Conservation (phyloP, 257 asterid species). For the Anisodus tanguticus region DNA sequence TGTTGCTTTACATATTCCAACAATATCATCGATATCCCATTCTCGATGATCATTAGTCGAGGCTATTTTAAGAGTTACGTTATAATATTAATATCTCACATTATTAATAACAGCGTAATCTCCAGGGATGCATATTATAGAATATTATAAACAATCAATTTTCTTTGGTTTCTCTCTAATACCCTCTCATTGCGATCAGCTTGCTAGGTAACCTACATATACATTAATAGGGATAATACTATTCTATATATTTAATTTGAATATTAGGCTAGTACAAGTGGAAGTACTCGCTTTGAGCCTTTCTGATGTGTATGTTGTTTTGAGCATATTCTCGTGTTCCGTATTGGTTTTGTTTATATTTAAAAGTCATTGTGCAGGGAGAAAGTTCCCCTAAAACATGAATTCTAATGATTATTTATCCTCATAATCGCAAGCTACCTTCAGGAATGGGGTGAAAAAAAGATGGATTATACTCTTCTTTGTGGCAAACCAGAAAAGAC, state of each 20-base stretch:
- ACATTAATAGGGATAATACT: neutral
- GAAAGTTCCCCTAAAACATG: constrained; percentile 9
- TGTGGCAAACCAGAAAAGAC: constrained; percentile 59
- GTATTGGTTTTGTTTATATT: neutral
- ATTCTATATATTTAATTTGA: neutral
- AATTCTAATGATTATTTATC: neutral
- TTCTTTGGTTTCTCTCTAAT: neutral
- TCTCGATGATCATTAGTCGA: too few species aligned
- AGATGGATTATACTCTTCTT: constrained; percentile 63
- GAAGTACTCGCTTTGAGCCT: neutral
- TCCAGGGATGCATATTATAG: too few species aligned
- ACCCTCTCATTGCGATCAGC: neutral
- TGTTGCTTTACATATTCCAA: too few species aligned
- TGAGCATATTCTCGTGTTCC: neutral
- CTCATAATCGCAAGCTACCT: neutral
- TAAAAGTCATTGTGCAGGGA: neutral
- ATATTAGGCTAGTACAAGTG: neutral
- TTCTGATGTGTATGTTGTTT: neutral
- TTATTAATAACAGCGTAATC: too few species aligned
- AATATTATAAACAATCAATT: too few species aligned
- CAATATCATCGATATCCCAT: too few species aligned
- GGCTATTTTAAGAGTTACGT: too few species aligned
- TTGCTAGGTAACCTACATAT: neutral
- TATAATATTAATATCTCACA: too few species aligned
- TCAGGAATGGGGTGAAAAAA: constrained; percentile 98